phyloP scores from a whole-genome alignment of 306 rosid species.

The Quillaja saponaria region DNA sequence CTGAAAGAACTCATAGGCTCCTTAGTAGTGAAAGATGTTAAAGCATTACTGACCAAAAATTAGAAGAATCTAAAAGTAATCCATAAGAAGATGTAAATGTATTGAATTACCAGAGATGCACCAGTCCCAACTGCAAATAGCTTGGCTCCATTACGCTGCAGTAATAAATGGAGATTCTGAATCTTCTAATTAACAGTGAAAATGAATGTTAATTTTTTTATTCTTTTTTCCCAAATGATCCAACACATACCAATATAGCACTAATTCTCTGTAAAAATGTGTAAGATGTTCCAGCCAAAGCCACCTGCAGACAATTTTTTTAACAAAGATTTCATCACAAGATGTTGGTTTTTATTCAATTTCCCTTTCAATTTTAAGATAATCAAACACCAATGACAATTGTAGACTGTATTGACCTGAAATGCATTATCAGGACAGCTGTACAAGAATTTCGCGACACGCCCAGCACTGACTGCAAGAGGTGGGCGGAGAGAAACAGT shows the following conservation, averaged over 20 bases:
- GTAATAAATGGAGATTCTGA: no score
- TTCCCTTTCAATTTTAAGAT: no score
- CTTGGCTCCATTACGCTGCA: slow-evolving; percentile 86
- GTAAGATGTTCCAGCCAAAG: slow-evolving; percentile 56
- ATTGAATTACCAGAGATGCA: slow-evolving; percentile 73
- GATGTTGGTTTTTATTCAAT: no score
- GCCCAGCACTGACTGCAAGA: slow-evolving; percentile 65
- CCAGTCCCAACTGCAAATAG: slow-evolving; percentile 91
- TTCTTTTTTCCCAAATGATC: no score
- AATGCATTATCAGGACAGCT: slow-evolving; percentile 96
- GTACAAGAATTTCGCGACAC: slow-evolving; percentile 77
- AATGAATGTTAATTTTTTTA: no score
- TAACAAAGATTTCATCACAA: no score
- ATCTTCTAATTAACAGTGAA: no score
- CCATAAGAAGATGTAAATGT: slow-evolving; percentile 7
- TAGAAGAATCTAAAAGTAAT: slow-evolving; percentile 17
- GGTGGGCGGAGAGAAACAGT: slow-evolving; percentile 80
- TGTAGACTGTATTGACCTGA: slow-evolving; percentile 54
- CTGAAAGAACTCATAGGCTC: no score
- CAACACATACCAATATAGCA: slow-evolving; percentile 71
- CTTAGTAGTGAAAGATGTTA: background rate
- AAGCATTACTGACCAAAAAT: slow-evolving; percentile 1
- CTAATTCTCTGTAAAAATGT: slow-evolving; percentile 53
- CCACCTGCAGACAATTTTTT: slow-evolving; percentile 47
- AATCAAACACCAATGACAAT: slow-evolving; percentile 6